Base-by-base conservation (phyloP, 352 stramenopile genomes). In the Phytopythium delawarense region DNA sequence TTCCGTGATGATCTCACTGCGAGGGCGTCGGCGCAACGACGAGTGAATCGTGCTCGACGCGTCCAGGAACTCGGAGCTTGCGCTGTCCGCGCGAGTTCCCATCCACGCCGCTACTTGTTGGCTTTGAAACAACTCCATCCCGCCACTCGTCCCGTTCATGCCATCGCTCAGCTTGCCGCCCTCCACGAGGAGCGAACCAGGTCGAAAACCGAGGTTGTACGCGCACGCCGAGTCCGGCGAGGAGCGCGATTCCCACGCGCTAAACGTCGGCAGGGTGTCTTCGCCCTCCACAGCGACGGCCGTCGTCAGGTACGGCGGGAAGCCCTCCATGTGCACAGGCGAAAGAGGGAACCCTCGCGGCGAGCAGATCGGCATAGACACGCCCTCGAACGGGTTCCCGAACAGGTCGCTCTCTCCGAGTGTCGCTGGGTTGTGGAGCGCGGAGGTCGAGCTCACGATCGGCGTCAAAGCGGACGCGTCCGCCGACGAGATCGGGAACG, bases 231-330 rank as follows among this genome's bases (percentile, higher is more conserved):
- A 50, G 39, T 45, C 51, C 16, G 45, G 39, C 15, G 35, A 50
- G 55, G 25, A 13, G 12, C 46, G 59, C 40, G 7, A 63, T 6
- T 28, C 61, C 56, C 16, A 69, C 62, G 28, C 51, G 50, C 66
- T 69, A 70, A 30, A 51, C 54, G 28, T 57, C 49, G 18, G 54
- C 30, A 37, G 35, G 30, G 16, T 46, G 2, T 66, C 73, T 53
- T 78, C 72, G 37, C 71, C 73, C 18, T 76, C 69, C 44, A 80
- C 81, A n/a, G 81, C 62, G 37, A 81, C 53, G 56, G 79, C 63
- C 12, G 69, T 61, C 15, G 63, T 54, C 23, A 80, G 49, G 32
- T 74, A 82, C 16, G 71, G 64, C 66, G 64, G 25, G 59, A 84
- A 73, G 34, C n/a, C 65, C 54, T 78, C 73, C 73, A 84, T 74